A percentile compares a stretch with the other conserved stretches of the same genome.
phyloP scores from a whole-genome alignment of 495 filamentous ascomycete genomes.

The Pseudevernia furfuracea region DNA sequence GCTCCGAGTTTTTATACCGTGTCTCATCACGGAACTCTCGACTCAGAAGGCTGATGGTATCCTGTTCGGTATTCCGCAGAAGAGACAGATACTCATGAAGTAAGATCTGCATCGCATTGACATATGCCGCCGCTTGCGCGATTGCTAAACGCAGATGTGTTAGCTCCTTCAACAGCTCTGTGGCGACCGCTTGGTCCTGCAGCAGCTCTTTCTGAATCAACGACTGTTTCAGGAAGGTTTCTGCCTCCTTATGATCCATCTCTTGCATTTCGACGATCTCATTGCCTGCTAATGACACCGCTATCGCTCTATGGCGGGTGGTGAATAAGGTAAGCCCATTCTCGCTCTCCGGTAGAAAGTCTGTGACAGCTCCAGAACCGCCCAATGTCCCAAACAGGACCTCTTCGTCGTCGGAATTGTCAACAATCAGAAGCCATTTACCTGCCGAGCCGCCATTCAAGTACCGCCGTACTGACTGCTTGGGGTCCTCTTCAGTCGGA shows the following conservation, averaged over 20 bases:
- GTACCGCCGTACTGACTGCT: constrained; percentile 28
- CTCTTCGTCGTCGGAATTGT: constrained; percentile 37
- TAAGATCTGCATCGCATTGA: constrained; percentile 34
- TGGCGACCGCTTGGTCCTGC: constrained; percentile 14
- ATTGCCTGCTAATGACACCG: constrained; percentile 20
- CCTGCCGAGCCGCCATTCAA: constrained; percentile 27
- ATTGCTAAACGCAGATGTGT: constrained; percentile 38
- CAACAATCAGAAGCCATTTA: constrained; percentile 37
- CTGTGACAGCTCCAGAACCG: constrained; percentile 2
- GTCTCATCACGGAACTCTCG: constrained; percentile 39
- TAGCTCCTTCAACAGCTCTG: constrained; percentile 28
- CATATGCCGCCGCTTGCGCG: constrained; percentile 38
- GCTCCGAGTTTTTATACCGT: constrained; percentile 30
- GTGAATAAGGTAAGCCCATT: constrained; percentile 37
- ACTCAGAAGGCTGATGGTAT: constrained; percentile 32
- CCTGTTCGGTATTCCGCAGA: constrained; percentile 33
- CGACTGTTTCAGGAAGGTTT: constrained; percentile 21
- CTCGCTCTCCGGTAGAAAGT: constrained; percentile 28
- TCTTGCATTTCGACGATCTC: constrained; percentile 28
- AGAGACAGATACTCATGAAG: constrained; percentile 38
- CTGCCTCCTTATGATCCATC: constrained; percentile 26
- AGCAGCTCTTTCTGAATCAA: constrained; percentile 28
- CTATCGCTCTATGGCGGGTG: constrained; percentile 31
- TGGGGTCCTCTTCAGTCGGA: constrained; percentile 24
- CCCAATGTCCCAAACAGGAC: constrained; percentile 4